Base-by-base conservation (phyloP, 179 eudicot genomes). In the Drosera spatulata region DNA sequence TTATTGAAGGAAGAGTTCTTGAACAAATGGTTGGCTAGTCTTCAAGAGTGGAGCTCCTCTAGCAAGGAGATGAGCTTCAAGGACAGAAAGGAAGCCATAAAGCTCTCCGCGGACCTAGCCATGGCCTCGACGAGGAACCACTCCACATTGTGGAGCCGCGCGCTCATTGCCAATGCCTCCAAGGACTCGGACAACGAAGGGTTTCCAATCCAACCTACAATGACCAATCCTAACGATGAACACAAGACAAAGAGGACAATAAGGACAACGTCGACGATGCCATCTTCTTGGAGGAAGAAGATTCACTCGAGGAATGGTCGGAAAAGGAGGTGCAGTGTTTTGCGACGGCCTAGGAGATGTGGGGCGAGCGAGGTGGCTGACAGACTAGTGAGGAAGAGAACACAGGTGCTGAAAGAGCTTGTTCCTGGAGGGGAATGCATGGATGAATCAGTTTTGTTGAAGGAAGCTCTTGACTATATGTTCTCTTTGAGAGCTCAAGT, bases 21-120 rank as follows among this genome's bases (percentile, higher is more conserved):
- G 46, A 74, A 67, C 69, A 73, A 76, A 79, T 82, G 79, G 84
- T 48, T 70, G 39, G 69, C 33, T 70, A 81, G 86, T 33, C 75
- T 82, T 53, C 61, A 69, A 59, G 39, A 61, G 43, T 79, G 67
- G 66, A 69, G 39, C 11, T 42, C 48, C 8, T 56, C 70, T 63
- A 76, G 71, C 61, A 66, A 74, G 45, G n/a, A 59, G 2, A 73
- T 76, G 73, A 61, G 71, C 45, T 4, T 71, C 10, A 5, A 67
- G 13, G 84, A 82, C 42, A 66, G 83, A 41, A 81, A 79, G 52
- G 69, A 69, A n/a, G 83, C 69, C 33, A 22, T 22, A 22, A 22
- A 22, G 33, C 33, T 22, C 33, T 22, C 33, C 33, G 33, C 33
- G 33, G 33, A 22, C 33, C 33, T 22, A 22, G 33, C 33, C 33